These are phyloP conservation scores for Linnemannia zychae DNA, from an alignment of 192 early-diverging fungal genomes.

Conservation along the genomic window DNA sequence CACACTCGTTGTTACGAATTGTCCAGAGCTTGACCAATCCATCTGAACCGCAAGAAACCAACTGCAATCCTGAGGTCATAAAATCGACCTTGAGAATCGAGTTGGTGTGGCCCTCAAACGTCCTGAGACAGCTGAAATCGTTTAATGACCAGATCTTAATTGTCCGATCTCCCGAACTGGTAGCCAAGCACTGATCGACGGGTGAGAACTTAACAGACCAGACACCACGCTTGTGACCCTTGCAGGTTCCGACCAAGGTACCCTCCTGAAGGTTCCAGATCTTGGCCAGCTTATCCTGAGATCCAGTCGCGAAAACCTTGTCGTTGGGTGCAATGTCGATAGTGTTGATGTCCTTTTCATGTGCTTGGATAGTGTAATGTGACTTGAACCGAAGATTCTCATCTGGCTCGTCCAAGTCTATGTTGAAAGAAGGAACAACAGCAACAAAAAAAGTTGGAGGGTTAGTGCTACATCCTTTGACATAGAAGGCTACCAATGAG, in stretches of 20 bases:
- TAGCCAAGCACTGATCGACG: slow-evolving; percentile 94
- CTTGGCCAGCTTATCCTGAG: slow-evolving; percentile 96
- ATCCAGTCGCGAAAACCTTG: slow-evolving; percentile 91
- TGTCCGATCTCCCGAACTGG: slow-evolving; percentile 93
- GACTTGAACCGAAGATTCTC: slow-evolving; percentile 70
- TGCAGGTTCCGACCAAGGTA: slow-evolving; percentile 80
- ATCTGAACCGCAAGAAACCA: slow-evolving; percentile 91
- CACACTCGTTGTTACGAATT: slow-evolving; percentile 91
- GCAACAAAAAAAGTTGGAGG: not conserved
- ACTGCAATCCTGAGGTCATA: slow-evolving; percentile 87
- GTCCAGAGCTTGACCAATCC: slow-evolving; percentile 98
- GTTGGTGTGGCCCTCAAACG: slow-evolving; percentile 98
- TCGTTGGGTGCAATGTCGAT: slow-evolving; percentile 93
- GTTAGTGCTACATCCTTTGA: not conserved
- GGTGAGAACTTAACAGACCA: slow-evolving; percentile 96
- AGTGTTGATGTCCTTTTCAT: slow-evolving; percentile 98
- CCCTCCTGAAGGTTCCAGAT: slow-evolving; percentile 91
- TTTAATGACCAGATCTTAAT: slow-evolving; percentile 95
- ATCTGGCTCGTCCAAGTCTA: slow-evolving; percentile 53
- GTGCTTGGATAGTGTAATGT: slow-evolving; percentile 91
- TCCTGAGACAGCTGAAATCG: slow-evolving; percentile 90
- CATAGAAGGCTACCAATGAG: not conserved
- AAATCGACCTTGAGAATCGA: slow-evolving; percentile 91
- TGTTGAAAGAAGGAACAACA: not conserved
- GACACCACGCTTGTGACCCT: slow-evolving; percentile 95